A percentile compares a stretch with the other conserved stretches of the same genome.
These are phyloP conservation scores for Colletotrichum sp. DNA, from an alignment of 2,329 filamentous ascomycete species.

Conservation along the genomic window DNA sequence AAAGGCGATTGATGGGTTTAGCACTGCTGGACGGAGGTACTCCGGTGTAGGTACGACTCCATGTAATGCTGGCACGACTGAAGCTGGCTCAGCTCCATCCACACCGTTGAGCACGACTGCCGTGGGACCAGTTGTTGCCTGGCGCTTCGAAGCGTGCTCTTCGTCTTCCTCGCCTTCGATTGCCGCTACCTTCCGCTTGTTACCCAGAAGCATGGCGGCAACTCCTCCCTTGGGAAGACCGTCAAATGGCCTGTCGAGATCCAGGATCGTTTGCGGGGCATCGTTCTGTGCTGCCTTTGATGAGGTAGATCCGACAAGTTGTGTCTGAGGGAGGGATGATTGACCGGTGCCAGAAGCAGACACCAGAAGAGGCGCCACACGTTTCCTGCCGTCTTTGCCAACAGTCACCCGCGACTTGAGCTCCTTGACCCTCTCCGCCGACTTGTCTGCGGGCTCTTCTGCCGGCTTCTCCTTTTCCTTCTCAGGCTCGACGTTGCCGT, in stretches of 20 bases:
- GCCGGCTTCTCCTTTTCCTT: slow-evolving; percentile 38
- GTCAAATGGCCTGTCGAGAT: slow-evolving; percentile 93
- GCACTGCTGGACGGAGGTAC: slow-evolving; percentile 84
- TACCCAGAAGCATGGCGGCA: slow-evolving; percentile 84
- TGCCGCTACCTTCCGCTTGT: slow-evolving; percentile 83
- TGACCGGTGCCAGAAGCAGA: slow-evolving; percentile 87
- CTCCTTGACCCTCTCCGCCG: slow-evolving; percentile 57
- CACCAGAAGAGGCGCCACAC: slow-evolving; percentile 89
- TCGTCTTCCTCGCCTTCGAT: slow-evolving; percentile 80
- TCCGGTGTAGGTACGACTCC: slow-evolving; percentile 76
- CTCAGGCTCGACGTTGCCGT: slow-evolving; percentile 40
- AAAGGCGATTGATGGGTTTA: slow-evolving; percentile 80
- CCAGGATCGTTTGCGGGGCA: slow-evolving; percentile 80
- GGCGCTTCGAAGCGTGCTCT: slow-evolving; percentile 54
- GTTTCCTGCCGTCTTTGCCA: slow-evolving; percentile 96
- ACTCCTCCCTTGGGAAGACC: slow-evolving; percentile 90
- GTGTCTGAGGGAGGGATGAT: slow-evolving; percentile 87
- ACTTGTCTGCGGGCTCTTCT: slow-evolving; percentile 58
- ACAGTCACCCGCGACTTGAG: slow-evolving; percentile 93
- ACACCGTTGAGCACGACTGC: slow-evolving; percentile 78
- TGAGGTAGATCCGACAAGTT: slow-evolving; percentile 79
- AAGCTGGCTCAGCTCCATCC: slow-evolving; percentile 79
- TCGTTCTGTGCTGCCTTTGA: slow-evolving; percentile 69
- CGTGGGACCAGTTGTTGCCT: slow-evolving; percentile 70
- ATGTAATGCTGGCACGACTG: slow-evolving; percentile 61